Conservation (phyloP, 345 rosid species). For the Cardamine resedifolia region DNA sequence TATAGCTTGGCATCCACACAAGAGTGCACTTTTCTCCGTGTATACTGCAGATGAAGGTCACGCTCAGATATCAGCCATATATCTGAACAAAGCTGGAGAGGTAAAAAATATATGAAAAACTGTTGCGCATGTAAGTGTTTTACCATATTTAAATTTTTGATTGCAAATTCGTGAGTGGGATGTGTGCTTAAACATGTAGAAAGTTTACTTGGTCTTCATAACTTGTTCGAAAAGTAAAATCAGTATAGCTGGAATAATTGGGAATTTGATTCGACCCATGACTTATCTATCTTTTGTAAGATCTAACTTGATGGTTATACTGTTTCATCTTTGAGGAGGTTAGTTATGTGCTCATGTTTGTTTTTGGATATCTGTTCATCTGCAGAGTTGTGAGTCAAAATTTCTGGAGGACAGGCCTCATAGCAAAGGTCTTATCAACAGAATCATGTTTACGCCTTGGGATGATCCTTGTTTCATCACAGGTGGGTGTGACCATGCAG, state of each 20-base stretch:
- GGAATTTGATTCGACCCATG: background rate
- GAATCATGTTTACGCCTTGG: constrained; percentile 43
- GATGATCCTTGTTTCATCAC: constrained; percentile 42
- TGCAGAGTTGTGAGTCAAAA: constrained; percentile 36
- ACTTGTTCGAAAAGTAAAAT: background rate
- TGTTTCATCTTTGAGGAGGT: background rate
- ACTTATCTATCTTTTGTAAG: background rate
- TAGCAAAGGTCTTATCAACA: constrained; percentile 37
- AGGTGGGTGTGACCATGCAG: constrained; percentile 42
- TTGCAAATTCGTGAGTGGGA: constrained; percentile 6
- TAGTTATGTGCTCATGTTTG: background rate
- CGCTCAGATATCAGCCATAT: constrained; percentile 35
- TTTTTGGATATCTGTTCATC: constrained; percentile 5
- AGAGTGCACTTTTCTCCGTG: constrained; percentile 38
- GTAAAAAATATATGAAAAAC: constrained; percentile 12
- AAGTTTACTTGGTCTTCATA: background rate
- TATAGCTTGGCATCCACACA: constrained; percentile 44
- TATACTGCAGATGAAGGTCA: constrained; percentile 38
- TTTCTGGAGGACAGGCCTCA: constrained; percentile 41
- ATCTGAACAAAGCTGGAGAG: constrained; percentile 32
- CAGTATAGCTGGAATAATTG: constrained; percentile 10
- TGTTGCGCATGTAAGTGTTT: background rate
- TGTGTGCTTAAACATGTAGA: constrained; percentile 7
- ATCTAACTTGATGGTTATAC: constrained; percentile 5
- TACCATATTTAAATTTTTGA: background rate